phyloP scores from a whole-genome alignment of 345 rosid species.

The Salix purpurea region DNA sequence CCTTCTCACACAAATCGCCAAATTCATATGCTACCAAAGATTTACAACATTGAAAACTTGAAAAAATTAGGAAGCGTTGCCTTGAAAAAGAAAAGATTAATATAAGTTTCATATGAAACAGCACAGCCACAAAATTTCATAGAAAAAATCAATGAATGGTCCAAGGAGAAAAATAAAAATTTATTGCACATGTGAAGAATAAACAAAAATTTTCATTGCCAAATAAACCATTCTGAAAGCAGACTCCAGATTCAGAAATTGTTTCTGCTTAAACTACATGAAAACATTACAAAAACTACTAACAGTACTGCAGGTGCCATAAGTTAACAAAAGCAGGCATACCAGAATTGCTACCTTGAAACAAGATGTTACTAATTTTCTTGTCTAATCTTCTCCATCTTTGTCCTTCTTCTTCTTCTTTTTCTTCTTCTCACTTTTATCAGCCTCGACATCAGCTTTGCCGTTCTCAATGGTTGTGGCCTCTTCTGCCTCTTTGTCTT shows the following conservation, averaged over 20 bases:
- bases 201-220: not conserved
- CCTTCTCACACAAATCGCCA: not conserved
- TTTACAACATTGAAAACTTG: not conserved
- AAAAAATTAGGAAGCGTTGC: not conserved
- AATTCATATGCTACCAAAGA: not conserved
- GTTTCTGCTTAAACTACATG: not conserved
- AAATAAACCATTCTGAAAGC: not conserved
- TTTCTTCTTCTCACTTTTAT: slow-evolving; percentile 66
- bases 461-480: slow-evolving; percentile 29
- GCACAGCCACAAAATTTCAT: not conserved
- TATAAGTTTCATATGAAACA: not conserved
- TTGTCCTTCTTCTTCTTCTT: slow-evolving; percentile 60
- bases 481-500: slow-evolving; percentile 50
- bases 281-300: not conserved
- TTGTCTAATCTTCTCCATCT: slow-evolving; percentile 46
- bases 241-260: not conserved
- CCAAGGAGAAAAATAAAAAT: not conserved
- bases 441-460: slow-evolving; percentile 36
- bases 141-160: not conserved
- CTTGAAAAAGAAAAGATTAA: no score
- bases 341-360: not conserved
- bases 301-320: not conserved
- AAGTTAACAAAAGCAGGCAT: not conserved
- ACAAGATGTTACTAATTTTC: slow-evolving; percentile 21
- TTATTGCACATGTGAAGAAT: not conserved